Conservation (phyloP, 495 filamentous ascomycete species). For the Tuber umbilicatum region DNA sequence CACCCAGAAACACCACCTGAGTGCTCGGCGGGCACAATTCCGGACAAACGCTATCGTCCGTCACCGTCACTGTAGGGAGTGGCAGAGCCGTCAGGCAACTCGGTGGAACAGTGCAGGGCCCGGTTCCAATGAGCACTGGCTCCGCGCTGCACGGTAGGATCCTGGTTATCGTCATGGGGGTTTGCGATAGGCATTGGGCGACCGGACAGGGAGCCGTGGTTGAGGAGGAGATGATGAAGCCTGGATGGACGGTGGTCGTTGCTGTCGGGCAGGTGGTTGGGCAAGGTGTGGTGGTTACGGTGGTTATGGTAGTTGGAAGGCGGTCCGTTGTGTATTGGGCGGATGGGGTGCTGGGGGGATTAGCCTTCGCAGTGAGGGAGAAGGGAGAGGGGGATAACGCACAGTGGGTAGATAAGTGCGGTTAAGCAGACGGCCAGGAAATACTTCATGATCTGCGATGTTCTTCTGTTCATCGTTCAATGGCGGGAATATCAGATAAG, state of each 20-base stretch:
- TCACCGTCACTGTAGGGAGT: constrained; percentile 7
- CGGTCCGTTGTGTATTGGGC: not conserved
- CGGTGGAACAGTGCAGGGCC: constrained; percentile 25
- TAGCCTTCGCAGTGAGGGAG: not conserved
- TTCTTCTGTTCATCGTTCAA: not conserved
- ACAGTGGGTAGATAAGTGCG: constrained; percentile 8
- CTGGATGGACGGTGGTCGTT: constrained; percentile 17
- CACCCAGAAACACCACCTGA: constrained; percentile 13
- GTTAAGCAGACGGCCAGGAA: not conserved
- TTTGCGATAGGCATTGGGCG: constrained; percentile 7
- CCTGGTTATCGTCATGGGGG: constrained; percentile 15
- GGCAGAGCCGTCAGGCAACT: constrained; percentile 13
- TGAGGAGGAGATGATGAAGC: constrained; percentile 9
- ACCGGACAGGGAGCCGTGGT: constrained; percentile 15
- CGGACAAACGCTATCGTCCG: constrained; percentile 6
- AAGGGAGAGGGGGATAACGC: not conserved
- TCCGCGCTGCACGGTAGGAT: constrained; percentile 21
- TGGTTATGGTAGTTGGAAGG: not conserved
- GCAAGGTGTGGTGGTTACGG: constrained; percentile 9
- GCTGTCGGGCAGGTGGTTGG: constrained; percentile 25
- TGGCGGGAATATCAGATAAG: not conserved
- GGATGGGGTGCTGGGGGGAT: constrained; percentile 12
- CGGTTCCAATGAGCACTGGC: constrained; percentile 7
- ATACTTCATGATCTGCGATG: constrained; percentile 13
- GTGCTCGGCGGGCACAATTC: constrained; percentile 8